Base-by-base conservation (phyloP, 164 flowering plant species). In the Nymphaea colorata region DNA sequence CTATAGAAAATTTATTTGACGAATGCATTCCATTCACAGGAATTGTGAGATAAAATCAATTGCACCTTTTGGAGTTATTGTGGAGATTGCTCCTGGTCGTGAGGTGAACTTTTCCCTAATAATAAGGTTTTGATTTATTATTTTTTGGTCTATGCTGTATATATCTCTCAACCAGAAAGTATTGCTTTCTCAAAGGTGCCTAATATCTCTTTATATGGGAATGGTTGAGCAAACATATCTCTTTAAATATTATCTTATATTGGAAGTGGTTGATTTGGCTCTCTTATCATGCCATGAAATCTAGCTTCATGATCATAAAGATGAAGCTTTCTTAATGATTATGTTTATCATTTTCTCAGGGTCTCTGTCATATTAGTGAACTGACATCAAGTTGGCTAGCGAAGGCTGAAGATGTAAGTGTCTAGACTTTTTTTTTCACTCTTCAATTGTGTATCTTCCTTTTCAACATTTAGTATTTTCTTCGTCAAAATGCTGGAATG, bases 341-440 rank as follows among this genome's bases (percentile, higher is more conserved):
- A 12, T 47, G 7, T 47, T 25, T 25, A 25, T 61, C 25, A 61
- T 61, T 60, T 18, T 55, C 75, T 59, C 84, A 91, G 99, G 99
- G 99, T 71, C 96, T 94, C 69, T 94, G 97, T 80, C 99, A 94
- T 78, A 85, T 94, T 62, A 94, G 97, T 74, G 99, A 94, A 77
- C 73, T 94, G 79, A 90, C 86, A 75, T 73, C 86, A 63, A 79
- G 79, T 71, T 91, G 88, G 89, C 81, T 94, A 76, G 80, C 95
- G 25, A 94, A 91, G 75, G 80, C 96, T 66, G 99, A 94, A 78
- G 97, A 94, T 84, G 98, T 94, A 87, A 82, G 89, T 44, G 55
- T 14, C 55, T 15, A 4, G 6, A 63, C 68, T 62, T 6, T 44
- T 4, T 12, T 64, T 14, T 3, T 25, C n/a, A 25, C 36, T 25